Base-by-base conservation (phyloP, 2,329 filamentous ascomycete genomes). In the Aspergillus neoniger region DNA sequence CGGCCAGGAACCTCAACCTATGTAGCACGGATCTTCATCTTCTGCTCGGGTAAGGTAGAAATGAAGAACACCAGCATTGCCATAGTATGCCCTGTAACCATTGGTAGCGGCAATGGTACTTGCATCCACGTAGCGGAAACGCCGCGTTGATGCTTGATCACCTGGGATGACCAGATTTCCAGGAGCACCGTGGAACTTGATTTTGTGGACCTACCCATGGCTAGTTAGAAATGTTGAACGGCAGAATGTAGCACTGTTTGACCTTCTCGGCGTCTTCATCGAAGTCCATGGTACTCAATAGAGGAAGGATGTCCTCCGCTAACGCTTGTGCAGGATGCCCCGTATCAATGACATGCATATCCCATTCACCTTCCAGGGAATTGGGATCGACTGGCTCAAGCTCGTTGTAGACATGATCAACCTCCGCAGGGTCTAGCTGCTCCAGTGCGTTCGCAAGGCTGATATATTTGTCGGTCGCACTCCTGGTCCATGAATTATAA, bases 291-390 rank as follows among this genome's bases (percentile, higher is more conserved):
- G 51, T 54, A n/a, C 21, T 21, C 21, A 55, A 4, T 2, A 55
- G 23, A 15, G 52, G 52, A 10, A 55, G 21, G 5, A 41, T 15
- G n/a, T 55, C 52, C 38, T 19, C 39, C 8, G 52, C 52, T 6
- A 55, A 21, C 7, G 38, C 36, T n/a, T 55, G 52, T 12, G 52
- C 52, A 14, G 52, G 52, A 55, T 55, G 38, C 4, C 52, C 39
- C 9, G 52, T 55, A 17, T 55, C 52, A 8, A 55, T 25, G 1
- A 55, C 23, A 30, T 55, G 39, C 38, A 55, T 41, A 25, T 43
- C 28, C 52, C 52, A 55, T 44, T 55, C 52, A 2, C 52, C 52
- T 3, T 43, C 23, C 19, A 55, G 1, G 9, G 14, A 6, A 1
- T 10, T 1, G 0, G 38, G 36, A 9, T 23, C 5, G 2, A 28